Percentiles rank a stretch among this genome's conserved stretches.
Conservation (phyloP, 257 asterid species). For the Solanum microdontum region DNA sequence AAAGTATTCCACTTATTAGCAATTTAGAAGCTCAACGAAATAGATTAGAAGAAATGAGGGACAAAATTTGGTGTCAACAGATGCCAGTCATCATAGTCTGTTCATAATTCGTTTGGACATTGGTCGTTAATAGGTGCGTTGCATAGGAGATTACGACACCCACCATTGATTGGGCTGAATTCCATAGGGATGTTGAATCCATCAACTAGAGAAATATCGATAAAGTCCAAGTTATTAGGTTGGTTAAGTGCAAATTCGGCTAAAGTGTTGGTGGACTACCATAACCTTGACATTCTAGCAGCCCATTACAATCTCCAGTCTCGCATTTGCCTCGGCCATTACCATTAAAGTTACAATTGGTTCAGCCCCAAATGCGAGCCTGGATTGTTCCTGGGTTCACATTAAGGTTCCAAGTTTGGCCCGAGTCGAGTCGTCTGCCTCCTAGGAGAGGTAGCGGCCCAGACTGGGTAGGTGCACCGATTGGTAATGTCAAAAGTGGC, state of each 20-base stretch:
- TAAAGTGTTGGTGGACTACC: constrained; percentile 16
- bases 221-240: constrained; percentile 5
- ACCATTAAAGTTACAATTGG: no score
- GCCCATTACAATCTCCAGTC: constrained; percentile 15
- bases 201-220: constrained; percentile 15
- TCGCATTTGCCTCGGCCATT: constrained; percentile 13
- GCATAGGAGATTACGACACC: constrained; percentile 15
- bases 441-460: no score
- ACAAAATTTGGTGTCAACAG: no score
- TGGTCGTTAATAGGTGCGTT: constrained; percentile 16
- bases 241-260: constrained; percentile 20
- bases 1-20: no score
- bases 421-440: no score
- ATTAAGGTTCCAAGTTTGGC: no score
- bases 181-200: constrained; percentile 20
- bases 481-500: neutral
- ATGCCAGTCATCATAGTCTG: no score
- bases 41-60: no score
- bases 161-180: constrained; percentile 3
- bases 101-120: constrained; percentile 26
- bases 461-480: no score
- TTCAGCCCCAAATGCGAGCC: no score
- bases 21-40: no score
- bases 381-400: no score
- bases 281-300: constrained; percentile 7